Percentiles rank a stretch among this genome's conserved stretches.
These are phyloP conservation scores for Mucor racemosus DNA, from an alignment of 371 early-diverging fungal genomes.

Conservation along the genomic window DNA sequence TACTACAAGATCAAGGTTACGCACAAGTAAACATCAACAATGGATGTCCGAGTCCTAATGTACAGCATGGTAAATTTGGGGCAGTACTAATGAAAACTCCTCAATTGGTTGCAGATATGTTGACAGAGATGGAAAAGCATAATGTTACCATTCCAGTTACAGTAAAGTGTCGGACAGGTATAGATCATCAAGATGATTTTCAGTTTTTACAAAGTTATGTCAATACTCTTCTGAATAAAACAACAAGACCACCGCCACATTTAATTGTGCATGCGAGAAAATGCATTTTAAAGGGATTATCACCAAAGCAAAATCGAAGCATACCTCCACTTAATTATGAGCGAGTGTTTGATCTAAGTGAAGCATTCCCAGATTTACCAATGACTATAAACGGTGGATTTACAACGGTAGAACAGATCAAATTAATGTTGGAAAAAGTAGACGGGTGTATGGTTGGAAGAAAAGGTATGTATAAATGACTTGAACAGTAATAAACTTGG, in stretches of 20 bases:
- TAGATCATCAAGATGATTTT: constrained; percentile 72
- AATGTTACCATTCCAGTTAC: constrained; percentile 63
- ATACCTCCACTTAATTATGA: constrained; percentile 83
- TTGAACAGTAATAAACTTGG: neutral
- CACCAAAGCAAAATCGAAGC: constrained; percentile 84
- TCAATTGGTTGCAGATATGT: constrained; percentile 59
- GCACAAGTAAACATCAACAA: constrained; percentile 74
- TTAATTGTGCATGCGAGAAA: constrained; percentile 90
- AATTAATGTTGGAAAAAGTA: constrained; percentile 46
- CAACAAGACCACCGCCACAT: constrained; percentile 44
- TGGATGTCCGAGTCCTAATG: constrained; percentile 79
- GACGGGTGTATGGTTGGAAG: constrained; percentile 85
- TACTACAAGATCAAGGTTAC: constrained; percentile 58
- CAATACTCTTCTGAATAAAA: constrained; percentile 40
- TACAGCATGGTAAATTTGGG: constrained; percentile 72
- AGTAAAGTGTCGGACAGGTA: constrained; percentile 79
- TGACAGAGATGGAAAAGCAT: constrained; percentile 57
- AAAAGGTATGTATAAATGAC: constrained; percentile 48
- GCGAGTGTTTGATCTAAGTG: constrained; percentile 70
- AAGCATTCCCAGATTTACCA: constrained; percentile 65
- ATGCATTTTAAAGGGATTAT: constrained; percentile 82
- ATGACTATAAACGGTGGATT: constrained; percentile 89
- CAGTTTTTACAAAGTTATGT: constrained; percentile 68
- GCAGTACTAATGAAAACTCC: constrained; percentile 81
- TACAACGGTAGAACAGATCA: constrained; percentile 46